phyloP scores from a whole-genome alignment of 2,329 filamentous ascomycete species.

The Trichoderma atroviride region DNA sequence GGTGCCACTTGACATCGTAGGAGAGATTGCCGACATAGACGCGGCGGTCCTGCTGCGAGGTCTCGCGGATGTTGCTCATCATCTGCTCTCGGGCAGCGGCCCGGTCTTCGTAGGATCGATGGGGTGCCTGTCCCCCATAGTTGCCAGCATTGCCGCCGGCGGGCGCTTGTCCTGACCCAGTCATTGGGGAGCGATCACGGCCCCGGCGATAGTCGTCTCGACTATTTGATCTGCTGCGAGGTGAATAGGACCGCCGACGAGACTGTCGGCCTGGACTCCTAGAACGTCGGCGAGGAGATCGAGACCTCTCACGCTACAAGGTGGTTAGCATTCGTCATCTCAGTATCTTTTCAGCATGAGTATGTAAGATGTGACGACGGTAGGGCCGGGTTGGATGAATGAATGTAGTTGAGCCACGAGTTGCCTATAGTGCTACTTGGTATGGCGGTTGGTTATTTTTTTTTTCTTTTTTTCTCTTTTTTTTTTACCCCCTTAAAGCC shows the following conservation, averaged over 20 bases:
- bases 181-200: conserved; percentile 83
- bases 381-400: not conserved
- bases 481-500: not conserved
- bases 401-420: conserved; percentile 4
- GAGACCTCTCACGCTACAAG: conserved; percentile 77
- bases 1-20: conserved; percentile 99
- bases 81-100: conserved; percentile 85
- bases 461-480: not conserved
- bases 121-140: conserved; percentile 62
- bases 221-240: conserved; percentile 74
- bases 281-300: conserved; percentile 79
- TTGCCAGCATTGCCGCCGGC: conserved; percentile 70
- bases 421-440: conserved; percentile 6
- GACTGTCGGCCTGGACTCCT: conserved; percentile 74
- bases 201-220: conserved; percentile 75
- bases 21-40: conserved; percentile 99
- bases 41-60: conserved; percentile 96
- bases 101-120: conserved; percentile 83
- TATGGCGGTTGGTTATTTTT: not conserved
- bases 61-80: conserved; percentile 92
- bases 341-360: not conserved
- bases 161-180: conserved; percentile 67
- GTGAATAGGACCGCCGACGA: conserved; percentile 76
- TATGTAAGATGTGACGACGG: not conserved
- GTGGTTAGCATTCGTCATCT: not conserved